Conservation (phyloP, 305 asterid species). For the Fraxinus floribunda region DNA sequence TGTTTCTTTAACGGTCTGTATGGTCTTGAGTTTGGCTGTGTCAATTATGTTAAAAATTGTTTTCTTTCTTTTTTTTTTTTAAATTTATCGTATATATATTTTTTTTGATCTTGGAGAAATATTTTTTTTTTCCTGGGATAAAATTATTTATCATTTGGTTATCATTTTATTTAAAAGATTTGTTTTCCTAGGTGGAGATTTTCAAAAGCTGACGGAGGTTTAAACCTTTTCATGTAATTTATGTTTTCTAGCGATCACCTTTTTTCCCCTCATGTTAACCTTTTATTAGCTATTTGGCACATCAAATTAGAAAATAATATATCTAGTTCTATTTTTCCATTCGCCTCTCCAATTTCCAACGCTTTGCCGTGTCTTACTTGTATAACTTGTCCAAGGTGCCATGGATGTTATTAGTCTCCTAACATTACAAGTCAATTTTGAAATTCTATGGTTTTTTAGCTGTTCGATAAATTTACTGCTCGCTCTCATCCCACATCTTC, state of each 20-base stretch:
- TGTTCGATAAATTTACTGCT: conserved; percentile 1
- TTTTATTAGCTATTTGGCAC: conserved; percentile 13
- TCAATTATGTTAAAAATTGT: not conserved
- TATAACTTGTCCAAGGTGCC: not conserved
- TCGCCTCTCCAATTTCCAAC: not conserved
- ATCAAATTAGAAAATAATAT: not conserved
- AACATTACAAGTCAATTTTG: not conserved
- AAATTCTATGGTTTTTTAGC: conserved; percentile 3
- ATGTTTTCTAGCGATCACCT: not conserved
- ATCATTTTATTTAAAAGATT: not conserved
- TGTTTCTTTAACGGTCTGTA: not conserved
- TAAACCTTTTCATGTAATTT: not conserved
- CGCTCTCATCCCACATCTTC: not conserved
- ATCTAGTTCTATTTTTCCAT: conserved; percentile 14
- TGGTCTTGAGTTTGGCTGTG: conserved; percentile 13
- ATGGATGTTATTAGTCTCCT: not conserved
- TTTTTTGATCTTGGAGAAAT: not conserved
- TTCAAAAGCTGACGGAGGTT: not conserved
- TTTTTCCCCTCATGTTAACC: not conserved
- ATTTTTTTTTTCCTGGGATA: not conserved
- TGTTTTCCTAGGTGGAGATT: not conserved
- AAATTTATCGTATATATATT: not conserved
- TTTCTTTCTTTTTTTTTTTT: not conserved
- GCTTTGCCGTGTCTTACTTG: conserved; percentile 12
- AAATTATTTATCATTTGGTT: not conserved